Base-by-base conservation (phyloP, 2,329 filamentous ascomycete species). In the Pochonia chlamydosporia region DNA sequence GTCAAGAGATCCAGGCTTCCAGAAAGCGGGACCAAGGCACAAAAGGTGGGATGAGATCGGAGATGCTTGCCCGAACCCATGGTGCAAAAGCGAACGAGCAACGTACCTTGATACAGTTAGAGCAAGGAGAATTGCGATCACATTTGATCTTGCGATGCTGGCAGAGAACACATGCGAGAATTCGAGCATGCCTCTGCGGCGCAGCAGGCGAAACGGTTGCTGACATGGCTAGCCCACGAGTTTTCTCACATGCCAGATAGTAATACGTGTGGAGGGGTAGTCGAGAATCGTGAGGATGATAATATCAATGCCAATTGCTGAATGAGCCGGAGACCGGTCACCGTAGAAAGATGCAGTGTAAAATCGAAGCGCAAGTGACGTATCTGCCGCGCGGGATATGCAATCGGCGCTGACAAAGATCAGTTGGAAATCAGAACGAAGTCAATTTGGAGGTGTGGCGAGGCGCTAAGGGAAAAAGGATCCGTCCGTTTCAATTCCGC, bases 71-170 rank as follows among this genome's bases (percentile, higher is more conserved):
- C n/a, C 24, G 5, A 26, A 13, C n/a, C 25, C 28, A 16, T 5
- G 14, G 24, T 13, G n/a, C 7, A 35, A 23, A 9, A 20, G n/a
- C 7, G 28, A 56, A n/a, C 7, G 28, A 56, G 42, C 24, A 43
- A 59, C 64, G 51, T 54, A 81, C 78, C 72, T 81, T 82, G 59
- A 76, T 63, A 54, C 78, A 82, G 54, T 82, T 81, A 49, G 77
- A 74, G 56, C 78, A 82, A 4, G 78, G 79, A 35, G 74, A 78
- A 36, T 72, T 73, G 50, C 78, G 72, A 56, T 82, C 78, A 62
- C 79, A 82, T 60, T 79, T 81, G 63, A 81, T 81, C 64, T 82
- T 82, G 56, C 79, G 73, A 57, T 78, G 75, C 58, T 82, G 78
- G 57, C 78, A 82, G 31, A 81, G 66, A 18, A 78, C 74, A 54